Evolutionary conservation across 805 yeast species (phyloP), one percentile per base, ranked within the genome.

Genomic region (Hanseniaspora valbyensis): DNA sequence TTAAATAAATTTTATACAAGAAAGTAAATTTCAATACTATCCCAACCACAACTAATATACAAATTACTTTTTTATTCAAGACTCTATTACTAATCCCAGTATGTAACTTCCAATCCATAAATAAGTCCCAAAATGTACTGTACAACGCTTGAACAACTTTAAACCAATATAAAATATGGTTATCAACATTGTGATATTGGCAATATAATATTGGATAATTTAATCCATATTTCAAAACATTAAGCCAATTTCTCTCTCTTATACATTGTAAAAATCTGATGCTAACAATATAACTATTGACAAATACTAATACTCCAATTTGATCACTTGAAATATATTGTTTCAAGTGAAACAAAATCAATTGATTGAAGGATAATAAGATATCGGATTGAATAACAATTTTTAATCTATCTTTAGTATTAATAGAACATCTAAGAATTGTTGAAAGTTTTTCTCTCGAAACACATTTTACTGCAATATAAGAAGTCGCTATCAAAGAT

Each of bases 61-160:
- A 40, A 56, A 72, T 74, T 62, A 89, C 89, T 32, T 71, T 61
- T 33, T 51, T 10, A 39, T 53, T 53, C 8, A 63, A 55, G 30
- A 59, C 58, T 33, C 53, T 42, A 16, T 22, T 36, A 1, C 48
- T 53, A 54, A 41, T 69, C 70, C 58, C 83, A 69, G 8, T 58
- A 10, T 74, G 73, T 44, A 87, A 70, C 40, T 79, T 78, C 98
- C 98, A 92, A 67, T 92, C 99, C 73, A 78, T 77, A 45, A 74
- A 74, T 12, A 90, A 65, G 64, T 92, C 99, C 99, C 99, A 92
- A 50, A 77, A 67, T 54, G 86, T 83, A 14, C 95, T 75, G 63
- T 83, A 92, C 0, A 77, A 58, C 0, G 97, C 83, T 61, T 84
- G 87, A 37, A 83, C 58, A 1, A 80, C 59, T 53, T 73, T 78